Conservation (phyloP, 306 rosid genomes). For the Pyrus pyrifolia region DNA sequence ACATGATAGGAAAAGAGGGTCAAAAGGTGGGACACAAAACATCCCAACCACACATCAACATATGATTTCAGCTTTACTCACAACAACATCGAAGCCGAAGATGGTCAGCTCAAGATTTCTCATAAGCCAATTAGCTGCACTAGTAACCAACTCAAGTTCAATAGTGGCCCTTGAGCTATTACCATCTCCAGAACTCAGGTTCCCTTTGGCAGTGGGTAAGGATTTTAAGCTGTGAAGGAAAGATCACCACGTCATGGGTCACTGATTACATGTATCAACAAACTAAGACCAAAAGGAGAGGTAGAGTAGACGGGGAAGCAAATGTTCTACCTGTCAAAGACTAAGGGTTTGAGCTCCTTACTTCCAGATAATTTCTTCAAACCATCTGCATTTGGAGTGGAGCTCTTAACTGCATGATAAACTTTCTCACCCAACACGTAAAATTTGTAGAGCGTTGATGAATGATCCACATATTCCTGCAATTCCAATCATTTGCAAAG, state of each 20-base stretch:
- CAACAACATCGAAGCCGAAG: constrained; percentile 87
- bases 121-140: constrained; percentile 69
- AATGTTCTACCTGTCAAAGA: constrained; percentile 54
- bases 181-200: constrained; percentile 16
- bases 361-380: constrained; percentile 38
- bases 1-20: background rate
- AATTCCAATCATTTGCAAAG: background rate
- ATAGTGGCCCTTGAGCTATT: constrained; percentile 22
- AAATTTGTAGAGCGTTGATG: constrained; percentile 74
- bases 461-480: constrained; percentile 92
- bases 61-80: constrained; percentile 19
- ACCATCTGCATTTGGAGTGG: constrained; percentile 60
- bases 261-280: background rate
- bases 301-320: background rate
- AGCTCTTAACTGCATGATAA: constrained; percentile 79
- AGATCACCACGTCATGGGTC: background rate
- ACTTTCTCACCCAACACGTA: constrained; percentile 71
- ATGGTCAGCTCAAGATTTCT: constrained; percentile 59
- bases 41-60: background rate
- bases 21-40: background rate
- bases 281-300: background rate
- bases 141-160: constrained; percentile 49
- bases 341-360: constrained; percentile 55
- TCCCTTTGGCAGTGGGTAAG: constrained; percentile 41
- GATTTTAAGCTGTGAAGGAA: constrained; percentile 51